Base-by-base conservation (phyloP, 306 rosid species). In the Hylodesmum podocarpum region DNA sequence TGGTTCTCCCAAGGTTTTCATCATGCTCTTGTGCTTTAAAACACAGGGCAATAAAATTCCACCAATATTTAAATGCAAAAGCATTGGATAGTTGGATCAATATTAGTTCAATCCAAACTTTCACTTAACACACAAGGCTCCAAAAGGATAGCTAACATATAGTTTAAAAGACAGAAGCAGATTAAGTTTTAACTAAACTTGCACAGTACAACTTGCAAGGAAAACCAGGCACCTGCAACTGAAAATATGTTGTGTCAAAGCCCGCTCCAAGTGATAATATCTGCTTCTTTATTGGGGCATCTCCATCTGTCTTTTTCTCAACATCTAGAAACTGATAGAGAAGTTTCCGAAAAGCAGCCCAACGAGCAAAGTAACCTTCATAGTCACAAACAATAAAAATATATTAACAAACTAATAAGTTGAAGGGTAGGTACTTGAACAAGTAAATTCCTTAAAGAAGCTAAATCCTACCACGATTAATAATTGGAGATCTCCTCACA, bases 251-350 rank as follows among this genome's bases (percentile, higher is more conserved):
- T 3, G 99, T 96, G 75, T 96, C 99, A 83, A 96, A 96, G 28
- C 99, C 99, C 67, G 97, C 99, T 79, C 99, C 99, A 75, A 96
- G 97, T 53, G 98, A 96, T 63, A 85, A 57, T 70, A 85, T 82
- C 63, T 82, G 85, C 54, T 66, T 63, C 75, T 82, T 82, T 31
- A 12, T 76, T 13, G 82, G 82, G 27, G 68, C 70, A 40, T 43
- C 53, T 33, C 58, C 78, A 50, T 68, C 74, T 12, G 51, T 34
- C 78, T 61, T 75, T 27, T 81, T 68, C 73, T 85, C 90, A 55
- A 33, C 76, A 64, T 89, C 92, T 76, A 95, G 97, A 89, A 95
- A 95, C 87, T 88, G 97, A 81, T 73, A 64, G 78, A 96, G 87
- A 73, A 92, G 88, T 84, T 92, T 87, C 84, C 93, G 89, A 47